phyloP scores from a whole-genome alignment of 257 asterid species.

The Solanum virginianum region DNA sequence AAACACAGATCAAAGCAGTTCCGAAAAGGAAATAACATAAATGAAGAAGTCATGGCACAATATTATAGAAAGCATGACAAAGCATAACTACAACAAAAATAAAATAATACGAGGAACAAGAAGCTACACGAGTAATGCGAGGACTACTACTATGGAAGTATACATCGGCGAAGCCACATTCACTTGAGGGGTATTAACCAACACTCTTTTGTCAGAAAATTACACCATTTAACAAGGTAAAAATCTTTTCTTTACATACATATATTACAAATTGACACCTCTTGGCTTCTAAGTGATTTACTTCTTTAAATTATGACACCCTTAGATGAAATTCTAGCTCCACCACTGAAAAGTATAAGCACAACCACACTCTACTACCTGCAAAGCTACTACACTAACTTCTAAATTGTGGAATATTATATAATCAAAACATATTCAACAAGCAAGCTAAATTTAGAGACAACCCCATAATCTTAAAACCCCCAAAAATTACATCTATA shows the following conservation, averaged over 20 bases:
- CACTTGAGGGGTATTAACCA: too few relatives aligned
- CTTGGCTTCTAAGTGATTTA: too few relatives aligned
- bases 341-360: background rate
- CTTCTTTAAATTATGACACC: too few relatives aligned
- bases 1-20: background rate
- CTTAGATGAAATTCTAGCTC: too few relatives aligned
- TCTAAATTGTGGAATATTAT: background rate
- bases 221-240: too few relatives aligned
- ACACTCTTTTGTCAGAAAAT: too few relatives aligned
- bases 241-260: too few relatives aligned
- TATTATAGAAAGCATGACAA: background rate
- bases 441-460: background rate
- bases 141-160: background rate
- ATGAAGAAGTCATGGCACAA: background rate
- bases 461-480: background rate
- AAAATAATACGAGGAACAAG: background rate
- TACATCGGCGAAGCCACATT: too few relatives aligned
- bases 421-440: background rate
- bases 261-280: too few relatives aligned
- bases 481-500: background rate
- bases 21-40: background rate
- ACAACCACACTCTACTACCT: background rate
- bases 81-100: background rate
- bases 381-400: background rate
- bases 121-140: background rate